Base-by-base conservation (phyloP, 148 eudicot species). In the Mesembryanthemum crystallinum region DNA sequence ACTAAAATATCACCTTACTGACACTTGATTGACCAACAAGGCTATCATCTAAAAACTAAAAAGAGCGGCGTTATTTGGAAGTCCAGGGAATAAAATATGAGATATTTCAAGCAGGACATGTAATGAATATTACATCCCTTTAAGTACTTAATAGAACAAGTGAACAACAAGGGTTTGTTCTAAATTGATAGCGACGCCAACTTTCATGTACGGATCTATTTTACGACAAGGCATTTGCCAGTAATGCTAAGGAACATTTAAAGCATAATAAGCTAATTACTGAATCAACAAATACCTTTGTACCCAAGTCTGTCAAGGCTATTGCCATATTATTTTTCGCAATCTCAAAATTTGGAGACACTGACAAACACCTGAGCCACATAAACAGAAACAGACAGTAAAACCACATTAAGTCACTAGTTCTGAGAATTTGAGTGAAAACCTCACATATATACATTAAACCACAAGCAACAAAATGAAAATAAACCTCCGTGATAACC, bases 261-360 rank as follows among this genome's bases (percentile, higher is more conserved):
- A 35, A 51, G 14, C 70, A 47, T 29, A 63, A 17, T 73, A 61
- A 37, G 69, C 42, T 59, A 57, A 25, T 27, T 45, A 11, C 25
- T 29, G 65, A 64, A 78, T 73, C 51, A 63, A 25, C 29, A 67
- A 73, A 39, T 63, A 95, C 99, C 97, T 95, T 95, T 72, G 99
- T 95, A 81, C 99, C 99, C 73, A 92, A 85, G 81, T 95, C 99
- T 47, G 99, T 95, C 82, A 95, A 83, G 55, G 99, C 97, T 84
- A 95, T 95, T 62, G 99, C 96, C 99, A 95, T 95, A 82, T 95
- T 95, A 77, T 92, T 95, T 83, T 92, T 92, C 25, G 97, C 97
- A 73, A 95, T 95, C 88, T 95, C 99, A 82, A 95, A 95, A 86
- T 95, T 95, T 28, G 99, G 99, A 77, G 99, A 95, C 78, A 95